Base-by-base conservation (phyloP, 2,329 filamentous ascomycete species). In the Aspergillus fischeri region DNA sequence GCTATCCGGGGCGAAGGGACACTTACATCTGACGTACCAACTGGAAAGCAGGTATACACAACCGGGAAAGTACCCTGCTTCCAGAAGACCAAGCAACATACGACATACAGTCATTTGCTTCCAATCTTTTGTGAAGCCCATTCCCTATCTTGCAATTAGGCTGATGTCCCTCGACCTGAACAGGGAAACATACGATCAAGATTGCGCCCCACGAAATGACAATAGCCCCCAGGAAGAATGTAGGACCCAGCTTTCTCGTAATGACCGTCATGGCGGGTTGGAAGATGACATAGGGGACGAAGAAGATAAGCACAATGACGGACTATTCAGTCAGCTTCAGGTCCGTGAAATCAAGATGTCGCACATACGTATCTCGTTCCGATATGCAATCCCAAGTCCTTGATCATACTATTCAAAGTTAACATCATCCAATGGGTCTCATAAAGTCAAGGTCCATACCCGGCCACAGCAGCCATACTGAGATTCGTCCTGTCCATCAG, bases 401-500 rank as follows among this genome's bases (percentile, higher is more conserved):
- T 53, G 4, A 58, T 57, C 69, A 75, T 71, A 9, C 69, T 92
- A 5, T 85, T 88, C 27, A 88, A 88, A 78, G 68, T 91, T 89
- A 38, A 17, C 83, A 92, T 88, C 56, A 91, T 74, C 60, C 81
- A 86, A 64, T 87, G 68, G 86, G 89, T 72, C 90, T 90, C 76
- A 90, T 80, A 62, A 79, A 69, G 24, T 83, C 84, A 7, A 80
- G 0, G 79, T 8, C 60, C 70, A 55, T 67, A 81, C 80, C 82
- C 90, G 21, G 90, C 89, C 69, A 93, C 87, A 52, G 84, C 84
- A 49, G 89, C 90, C 29, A 84, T 29, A 80, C 35, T 78, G 70
- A 92, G 76, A 72, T 93, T 93, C 4, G 88, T 91, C 41, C 90
- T 80, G 69, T 94, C 90, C 85, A 93, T 90, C 58, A 93, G 76